phyloP scores from a whole-genome alignment of 441 rosid genomes.

The Gossypium trilobum region DNA sequence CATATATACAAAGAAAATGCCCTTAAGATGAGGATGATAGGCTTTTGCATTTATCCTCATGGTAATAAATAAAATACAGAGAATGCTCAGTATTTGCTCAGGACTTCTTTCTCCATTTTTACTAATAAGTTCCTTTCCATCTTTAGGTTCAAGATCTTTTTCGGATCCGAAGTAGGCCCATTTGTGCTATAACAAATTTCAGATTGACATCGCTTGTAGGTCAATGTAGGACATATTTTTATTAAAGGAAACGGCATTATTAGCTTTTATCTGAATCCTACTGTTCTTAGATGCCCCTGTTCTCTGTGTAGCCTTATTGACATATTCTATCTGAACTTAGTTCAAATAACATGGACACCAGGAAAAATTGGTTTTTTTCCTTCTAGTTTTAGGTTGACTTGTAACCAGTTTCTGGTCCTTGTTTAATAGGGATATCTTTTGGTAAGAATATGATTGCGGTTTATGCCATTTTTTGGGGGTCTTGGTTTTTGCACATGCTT shows the following conservation, averaged over 20 bases:
- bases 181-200: neutral
- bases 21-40: slow-evolving; percentile 30
- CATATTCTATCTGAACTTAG: no score
- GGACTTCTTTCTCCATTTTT: neutral
- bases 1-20: slow-evolving; percentile 87
- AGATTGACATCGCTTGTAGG: neutral
- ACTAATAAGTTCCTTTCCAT: neutral
- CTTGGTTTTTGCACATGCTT: no score
- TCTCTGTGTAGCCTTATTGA: no score
- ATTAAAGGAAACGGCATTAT: neutral
- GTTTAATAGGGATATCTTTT: neutral
- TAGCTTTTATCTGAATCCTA: no score
- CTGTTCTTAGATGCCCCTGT: no score
- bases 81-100: no score
- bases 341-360: no score
- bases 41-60: neutral
- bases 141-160: neutral
- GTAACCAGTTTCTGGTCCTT: neutral
- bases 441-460: no score
- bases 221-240: neutral
- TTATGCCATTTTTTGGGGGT: no score
- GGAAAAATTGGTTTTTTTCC: neutral
- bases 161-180: neutral
- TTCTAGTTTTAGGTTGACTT: neutral
- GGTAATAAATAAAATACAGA: neutral